Conservation (phyloP, 495 filamentous ascomycete genomes). For the Penicillium cinerascens region DNA sequence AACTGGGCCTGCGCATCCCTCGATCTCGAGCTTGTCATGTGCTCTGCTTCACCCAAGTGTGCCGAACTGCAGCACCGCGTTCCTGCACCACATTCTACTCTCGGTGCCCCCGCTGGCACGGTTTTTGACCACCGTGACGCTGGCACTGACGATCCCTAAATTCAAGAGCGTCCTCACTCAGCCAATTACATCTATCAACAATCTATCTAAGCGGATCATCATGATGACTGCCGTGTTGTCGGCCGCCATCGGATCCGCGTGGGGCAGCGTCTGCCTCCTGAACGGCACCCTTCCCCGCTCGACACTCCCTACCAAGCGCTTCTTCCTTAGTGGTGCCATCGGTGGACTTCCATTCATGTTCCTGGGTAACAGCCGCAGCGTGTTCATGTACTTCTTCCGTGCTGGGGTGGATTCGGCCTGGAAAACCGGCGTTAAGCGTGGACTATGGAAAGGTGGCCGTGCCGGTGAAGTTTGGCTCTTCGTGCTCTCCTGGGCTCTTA, state of each 20-base stretch:
- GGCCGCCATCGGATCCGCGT: slow-evolving; percentile 71
- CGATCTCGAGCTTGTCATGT: slow-evolving; percentile 78
- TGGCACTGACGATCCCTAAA: slow-evolving; percentile 63
- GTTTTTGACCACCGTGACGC: slow-evolving; percentile 67
- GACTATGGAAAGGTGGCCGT: slow-evolving; percentile 75
- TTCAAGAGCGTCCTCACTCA: slow-evolving; percentile 61
- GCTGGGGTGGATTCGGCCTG: slow-evolving; percentile 74
- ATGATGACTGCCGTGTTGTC: slow-evolving; percentile 71
- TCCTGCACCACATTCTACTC: slow-evolving; percentile 75
- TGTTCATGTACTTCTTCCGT: slow-evolving; percentile 68
- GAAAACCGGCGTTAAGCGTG: slow-evolving; percentile 85
- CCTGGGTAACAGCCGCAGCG: slow-evolving; percentile 58
- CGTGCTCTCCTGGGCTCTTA: slow-evolving; percentile 67
- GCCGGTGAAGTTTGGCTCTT: slow-evolving; percentile 84
- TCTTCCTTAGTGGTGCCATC: slow-evolving; percentile 82
- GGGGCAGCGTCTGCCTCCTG: slow-evolving; percentile 86
- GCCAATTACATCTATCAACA: slow-evolving; percentile 62
- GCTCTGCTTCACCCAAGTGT: slow-evolving; percentile 86
- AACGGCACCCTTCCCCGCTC: slow-evolving; percentile 70
- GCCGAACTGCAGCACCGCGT: slow-evolving; percentile 81
- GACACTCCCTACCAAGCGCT: slow-evolving; percentile 74
- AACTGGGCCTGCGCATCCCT: slow-evolving; percentile 77
- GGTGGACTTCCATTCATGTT: slow-evolving; percentile 77
- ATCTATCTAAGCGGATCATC: slow-evolving; percentile 58
- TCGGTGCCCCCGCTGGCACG: slow-evolving; percentile 76